These are phyloP conservation scores for Aspergillus steynii DNA, from an alignment of 495 filamentous ascomycete species.

Conservation along the genomic window DNA sequence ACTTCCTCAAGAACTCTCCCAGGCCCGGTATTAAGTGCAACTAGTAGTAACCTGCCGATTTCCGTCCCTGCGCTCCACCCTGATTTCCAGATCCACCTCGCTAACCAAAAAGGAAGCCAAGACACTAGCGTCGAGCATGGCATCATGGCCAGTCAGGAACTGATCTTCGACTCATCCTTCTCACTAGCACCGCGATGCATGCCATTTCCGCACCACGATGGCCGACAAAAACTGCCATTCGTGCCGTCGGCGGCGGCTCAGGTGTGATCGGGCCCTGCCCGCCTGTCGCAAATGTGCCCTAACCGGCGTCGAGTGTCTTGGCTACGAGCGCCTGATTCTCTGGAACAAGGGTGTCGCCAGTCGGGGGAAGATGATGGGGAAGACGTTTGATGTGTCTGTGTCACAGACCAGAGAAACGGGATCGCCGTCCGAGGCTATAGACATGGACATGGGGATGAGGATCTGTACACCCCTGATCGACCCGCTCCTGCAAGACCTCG, in stretches of 20 bases:
- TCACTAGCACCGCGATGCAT: neutral
- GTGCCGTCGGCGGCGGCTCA: slow-evolving; percentile 8
- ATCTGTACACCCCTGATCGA: neutral
- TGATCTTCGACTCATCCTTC: neutral
- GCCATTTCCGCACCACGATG: neutral
- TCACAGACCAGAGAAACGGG: neutral
- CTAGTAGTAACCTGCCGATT: too few relatives aligned
- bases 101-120: slow-evolving; percentile 2
- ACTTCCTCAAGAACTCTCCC: too few relatives aligned
- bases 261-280: slow-evolving; percentile 5
- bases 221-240: slow-evolving; percentile 8
- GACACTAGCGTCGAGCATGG: neutral
- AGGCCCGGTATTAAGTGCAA: too few relatives aligned
- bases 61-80: too few relatives aligned
- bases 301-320: slow-evolving; percentile 8
- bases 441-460: too few relatives aligned
- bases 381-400: slow-evolving; percentile 2
- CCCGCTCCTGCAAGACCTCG: slow-evolving; percentile 1
- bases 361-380: slow-evolving; percentile 15
- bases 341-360: slow-evolving; percentile 8
- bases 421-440: neutral
- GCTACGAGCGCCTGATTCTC: slow-evolving; percentile 5
- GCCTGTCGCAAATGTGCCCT: slow-evolving; percentile 2
- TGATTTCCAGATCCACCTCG: neutral
- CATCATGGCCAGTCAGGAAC: neutral